A percentile compares a stretch with the other conserved stretches of the same genome.
These are phyloP conservation scores for Pseudocercospora crystallina DNA, from an alignment of 2,329 filamentous ascomycete genomes.

Conservation along the genomic window DNA sequence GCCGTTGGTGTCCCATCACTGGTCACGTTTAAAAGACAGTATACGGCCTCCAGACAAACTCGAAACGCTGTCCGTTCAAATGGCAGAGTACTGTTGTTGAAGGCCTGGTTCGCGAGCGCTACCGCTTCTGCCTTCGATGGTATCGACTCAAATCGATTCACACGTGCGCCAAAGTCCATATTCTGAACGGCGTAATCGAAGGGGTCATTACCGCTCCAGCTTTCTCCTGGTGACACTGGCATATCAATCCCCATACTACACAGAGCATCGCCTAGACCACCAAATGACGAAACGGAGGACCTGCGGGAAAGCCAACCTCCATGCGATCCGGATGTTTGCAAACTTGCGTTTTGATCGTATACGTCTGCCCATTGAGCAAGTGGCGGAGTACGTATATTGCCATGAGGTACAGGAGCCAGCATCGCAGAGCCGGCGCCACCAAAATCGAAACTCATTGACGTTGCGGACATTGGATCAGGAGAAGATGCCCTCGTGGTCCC, in stretches of 20 bases:
- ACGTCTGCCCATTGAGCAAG: constrained; percentile 17
- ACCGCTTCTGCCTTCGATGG: constrained; percentile 8
- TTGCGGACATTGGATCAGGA: constrained; percentile 16
- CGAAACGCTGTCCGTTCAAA: constrained; percentile 17
- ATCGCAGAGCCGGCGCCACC: constrained; percentile 1
- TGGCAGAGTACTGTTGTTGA: constrained; percentile 2
- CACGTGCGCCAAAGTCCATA: neutral
- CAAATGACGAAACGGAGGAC: constrained; percentile 19
- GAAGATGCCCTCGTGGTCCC: constrained; percentile 18
- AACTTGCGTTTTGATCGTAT: constrained; percentile 6
- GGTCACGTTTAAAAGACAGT: neutral
- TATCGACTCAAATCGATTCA: neutral
- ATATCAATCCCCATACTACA: constrained; percentile 12
- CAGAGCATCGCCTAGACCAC: constrained; percentile 10
- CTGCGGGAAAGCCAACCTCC: constrained; percentile 12
- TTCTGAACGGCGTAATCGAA: constrained; percentile 3
- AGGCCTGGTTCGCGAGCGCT: constrained; percentile 9
- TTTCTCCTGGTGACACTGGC: constrained; percentile 3
- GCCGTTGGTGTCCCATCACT: constrained; percentile 1
- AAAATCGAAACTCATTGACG: constrained; percentile 12
- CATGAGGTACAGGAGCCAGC: constrained; percentile 5
- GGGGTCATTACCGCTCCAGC: constrained; percentile 10
- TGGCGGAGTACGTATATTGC: constrained; percentile 13
- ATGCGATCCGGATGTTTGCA: constrained; percentile 15
- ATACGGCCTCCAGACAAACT: constrained; percentile 17